These are phyloP conservation scores for Urochloa ruziziensis DNA, from an alignment of 176 grass and related monocot genomes.

Conservation along the genomic window DNA sequence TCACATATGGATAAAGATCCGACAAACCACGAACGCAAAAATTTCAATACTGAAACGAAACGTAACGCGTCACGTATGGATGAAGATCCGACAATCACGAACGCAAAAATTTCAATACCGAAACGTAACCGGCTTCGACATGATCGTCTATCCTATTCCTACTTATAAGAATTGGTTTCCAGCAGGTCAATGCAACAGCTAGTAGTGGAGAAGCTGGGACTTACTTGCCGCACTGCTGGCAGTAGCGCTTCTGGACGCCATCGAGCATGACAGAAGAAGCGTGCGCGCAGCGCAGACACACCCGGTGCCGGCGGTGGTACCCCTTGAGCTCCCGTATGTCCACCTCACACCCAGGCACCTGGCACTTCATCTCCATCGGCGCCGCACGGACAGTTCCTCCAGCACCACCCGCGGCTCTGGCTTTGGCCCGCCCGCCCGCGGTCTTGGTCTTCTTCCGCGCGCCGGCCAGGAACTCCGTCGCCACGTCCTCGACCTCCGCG, in stretches of 20 bases:
- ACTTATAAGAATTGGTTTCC: background rate
- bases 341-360: constrained; percentile 75
- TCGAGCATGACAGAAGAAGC: constrained; percentile 63
- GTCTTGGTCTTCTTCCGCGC: constrained; percentile 46
- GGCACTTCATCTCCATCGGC: constrained; percentile 64
- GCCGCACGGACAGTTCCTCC: constrained; percentile 33
- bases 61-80: background rate
- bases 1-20: background rate
- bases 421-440: constrained; percentile 36
- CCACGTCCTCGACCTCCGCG: constrained; percentile 46
- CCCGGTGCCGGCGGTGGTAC: constrained; percentile 85
- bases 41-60: background rate
- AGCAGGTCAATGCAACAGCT: background rate
- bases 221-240: constrained; percentile 99
- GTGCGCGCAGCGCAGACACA: constrained; percentile 78
- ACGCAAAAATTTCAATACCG: background rate
- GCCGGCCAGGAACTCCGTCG: constrained; percentile 39
- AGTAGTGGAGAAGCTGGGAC: constrained; percentile 12
- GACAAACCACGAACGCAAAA: background rate
- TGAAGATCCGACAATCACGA: background rate
- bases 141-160: background rate
- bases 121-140: background rate
- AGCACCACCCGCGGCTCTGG: constrained; percentile 29
- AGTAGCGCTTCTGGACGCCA: constrained; percentile 72
- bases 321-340: constrained; percentile 95